Conservation (phyloP, 1,284 basidiomycete species). For the Ustilago lituana region DNA sequence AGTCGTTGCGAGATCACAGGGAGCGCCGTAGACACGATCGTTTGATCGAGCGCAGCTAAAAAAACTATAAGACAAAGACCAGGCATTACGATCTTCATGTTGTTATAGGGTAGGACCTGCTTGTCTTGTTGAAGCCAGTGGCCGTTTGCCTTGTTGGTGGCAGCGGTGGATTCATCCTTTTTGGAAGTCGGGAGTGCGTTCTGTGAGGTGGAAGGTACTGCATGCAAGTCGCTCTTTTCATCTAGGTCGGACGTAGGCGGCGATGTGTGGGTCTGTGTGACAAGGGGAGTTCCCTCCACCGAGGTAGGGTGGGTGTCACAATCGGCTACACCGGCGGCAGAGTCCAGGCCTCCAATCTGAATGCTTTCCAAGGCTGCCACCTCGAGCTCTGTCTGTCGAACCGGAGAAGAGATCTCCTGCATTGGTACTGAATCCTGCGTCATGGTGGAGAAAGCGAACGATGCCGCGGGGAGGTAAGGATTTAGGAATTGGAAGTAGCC, state of each 20-base stretch:
- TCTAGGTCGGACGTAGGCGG: constrained; percentile 8
- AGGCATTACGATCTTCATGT: constrained; percentile 56
- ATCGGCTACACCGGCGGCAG: constrained; percentile 12
- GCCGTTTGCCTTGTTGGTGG: constrained; percentile 4
- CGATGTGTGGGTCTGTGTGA: constrained; percentile 17
- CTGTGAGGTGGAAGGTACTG: not conserved
- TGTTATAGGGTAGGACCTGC: constrained; percentile 53
- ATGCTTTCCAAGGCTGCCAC: constrained; percentile 13
- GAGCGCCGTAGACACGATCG: constrained; percentile 66
- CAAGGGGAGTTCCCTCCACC: constrained; percentile 3
- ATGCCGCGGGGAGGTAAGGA: too few species aligned
- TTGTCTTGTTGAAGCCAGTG: constrained; percentile 55
- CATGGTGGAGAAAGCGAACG: constrained; percentile 7
- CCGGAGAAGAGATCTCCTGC: constrained; percentile 6
- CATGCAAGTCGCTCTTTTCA: constrained; percentile 13
- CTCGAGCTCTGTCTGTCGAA: constrained; percentile 7
- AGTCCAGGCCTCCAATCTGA: constrained; percentile 26
- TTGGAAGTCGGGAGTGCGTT: not conserved
- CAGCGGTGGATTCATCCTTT: not conserved
- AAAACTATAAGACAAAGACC: constrained; percentile 50
- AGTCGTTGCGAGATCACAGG: constrained; percentile 61
- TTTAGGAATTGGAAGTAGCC: too few species aligned
- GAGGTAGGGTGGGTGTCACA: constrained; percentile 8
- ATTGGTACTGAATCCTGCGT: constrained; percentile 1
- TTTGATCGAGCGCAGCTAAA: constrained; percentile 64